These are phyloP conservation scores for Phytophthora pistaciae DNA, from an alignment of 352 stramenopile genomes.

Conservation along the genomic window DNA sequence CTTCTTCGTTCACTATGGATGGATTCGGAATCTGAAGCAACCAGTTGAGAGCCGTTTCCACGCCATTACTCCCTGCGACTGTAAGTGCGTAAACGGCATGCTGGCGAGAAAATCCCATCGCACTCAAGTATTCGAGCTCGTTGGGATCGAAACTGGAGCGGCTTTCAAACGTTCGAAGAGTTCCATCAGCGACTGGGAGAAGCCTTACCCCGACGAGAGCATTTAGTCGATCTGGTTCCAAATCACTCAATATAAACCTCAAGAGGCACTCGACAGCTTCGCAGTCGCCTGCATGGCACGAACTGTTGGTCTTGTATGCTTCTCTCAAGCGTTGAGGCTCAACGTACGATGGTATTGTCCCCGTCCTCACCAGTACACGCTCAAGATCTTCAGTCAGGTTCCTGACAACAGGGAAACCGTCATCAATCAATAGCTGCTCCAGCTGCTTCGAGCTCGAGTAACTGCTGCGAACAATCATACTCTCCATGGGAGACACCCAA, in stretches of 20 bases:
- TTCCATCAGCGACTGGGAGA: slow-evolving; percentile 67
- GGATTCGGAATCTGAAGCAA: slow-evolving; percentile 67
- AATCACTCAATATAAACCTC: slow-evolving; percentile 62
- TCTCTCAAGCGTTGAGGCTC: slow-evolving; percentile 43
- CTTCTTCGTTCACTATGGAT: slow-evolving; percentile 31
- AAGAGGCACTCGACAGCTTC: slow-evolving; percentile 48
- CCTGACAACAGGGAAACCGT: slow-evolving; percentile 54
- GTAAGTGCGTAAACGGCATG: slow-evolving; percentile 53
- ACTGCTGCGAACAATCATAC: slow-evolving; percentile 54
- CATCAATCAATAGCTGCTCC: slow-evolving; percentile 53
- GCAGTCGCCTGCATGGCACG: slow-evolving; percentile 50
- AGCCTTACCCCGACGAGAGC: slow-evolving; percentile 60
- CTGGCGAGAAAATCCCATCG: slow-evolving; percentile 72
- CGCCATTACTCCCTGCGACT: slow-evolving; percentile 38
- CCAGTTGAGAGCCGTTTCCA: slow-evolving; percentile 76
- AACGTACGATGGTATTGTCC: slow-evolving; percentile 52
- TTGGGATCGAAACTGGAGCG: slow-evolving; percentile 29
- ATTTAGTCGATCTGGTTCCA: slow-evolving; percentile 28
- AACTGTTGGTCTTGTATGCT: slow-evolving; percentile 50
- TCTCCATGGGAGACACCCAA: slow-evolving; percentile 53
- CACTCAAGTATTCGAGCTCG: slow-evolving; percentile 59
- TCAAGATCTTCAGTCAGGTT: slow-evolving; percentile 63
- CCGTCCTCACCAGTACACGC: slow-evolving; percentile 54
- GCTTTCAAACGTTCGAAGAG: slow-evolving; percentile 48
- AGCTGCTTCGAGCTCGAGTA: slow-evolving; percentile 45